Percentiles rank a stretch among this genome's conserved stretches.
Evolutionary conservation across 2,329 filamentous ascomycete genomes (phyloP).

Genomic region (Talaromyces amestolkiae): DNA sequence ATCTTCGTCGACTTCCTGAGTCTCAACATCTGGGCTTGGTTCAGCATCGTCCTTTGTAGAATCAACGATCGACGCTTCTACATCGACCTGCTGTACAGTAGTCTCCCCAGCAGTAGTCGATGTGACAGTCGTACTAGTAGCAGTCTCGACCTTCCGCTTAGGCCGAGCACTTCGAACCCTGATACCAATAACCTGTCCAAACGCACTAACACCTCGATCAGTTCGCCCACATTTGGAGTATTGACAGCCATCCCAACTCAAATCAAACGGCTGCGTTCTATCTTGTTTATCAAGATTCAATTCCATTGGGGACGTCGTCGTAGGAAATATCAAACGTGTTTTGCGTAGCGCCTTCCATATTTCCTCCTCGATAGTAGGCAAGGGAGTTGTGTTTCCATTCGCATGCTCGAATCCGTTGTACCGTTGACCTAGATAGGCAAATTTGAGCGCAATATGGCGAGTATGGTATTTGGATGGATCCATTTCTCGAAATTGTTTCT

Average conservation of each 20-base stretch:
- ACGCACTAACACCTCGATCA: conserved; percentile 89
- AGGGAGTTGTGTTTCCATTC: conserved; percentile 62
- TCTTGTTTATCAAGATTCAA: conserved; percentile 46
- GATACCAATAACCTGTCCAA: conserved; percentile 89
- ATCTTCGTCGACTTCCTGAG: conserved; percentile 19
- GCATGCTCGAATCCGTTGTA: conserved; percentile 95
- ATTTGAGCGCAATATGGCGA: conserved; percentile 82
- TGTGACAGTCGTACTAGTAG: conserved; percentile 9
- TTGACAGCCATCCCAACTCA: conserved; percentile 70
- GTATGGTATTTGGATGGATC: conserved; percentile 80
- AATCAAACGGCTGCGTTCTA: conserved; percentile 54
- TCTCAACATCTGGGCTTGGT: conserved; percentile 31
- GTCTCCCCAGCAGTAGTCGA: conserved; percentile 19
- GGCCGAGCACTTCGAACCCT: conserved; percentile 77
- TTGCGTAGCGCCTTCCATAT: conserved; percentile 87
- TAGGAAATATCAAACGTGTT: conserved; percentile 75
- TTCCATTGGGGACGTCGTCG: conserved; percentile 37
- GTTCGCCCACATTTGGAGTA: conserved; percentile 96
- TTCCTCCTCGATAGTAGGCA: conserved; percentile 87
- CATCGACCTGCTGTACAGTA: conserved; percentile 19
- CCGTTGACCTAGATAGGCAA: conserved; percentile 85
- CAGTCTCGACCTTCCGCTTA: conserved; percentile 35
- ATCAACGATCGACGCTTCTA: conserved; percentile 21
- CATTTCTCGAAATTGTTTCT: conserved; percentile 55
- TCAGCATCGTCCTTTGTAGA: conserved; percentile 12